Conservation (phyloP, 2,329 filamentous ascomycete genomes). For the Scedosporium apiospermum region DNA sequence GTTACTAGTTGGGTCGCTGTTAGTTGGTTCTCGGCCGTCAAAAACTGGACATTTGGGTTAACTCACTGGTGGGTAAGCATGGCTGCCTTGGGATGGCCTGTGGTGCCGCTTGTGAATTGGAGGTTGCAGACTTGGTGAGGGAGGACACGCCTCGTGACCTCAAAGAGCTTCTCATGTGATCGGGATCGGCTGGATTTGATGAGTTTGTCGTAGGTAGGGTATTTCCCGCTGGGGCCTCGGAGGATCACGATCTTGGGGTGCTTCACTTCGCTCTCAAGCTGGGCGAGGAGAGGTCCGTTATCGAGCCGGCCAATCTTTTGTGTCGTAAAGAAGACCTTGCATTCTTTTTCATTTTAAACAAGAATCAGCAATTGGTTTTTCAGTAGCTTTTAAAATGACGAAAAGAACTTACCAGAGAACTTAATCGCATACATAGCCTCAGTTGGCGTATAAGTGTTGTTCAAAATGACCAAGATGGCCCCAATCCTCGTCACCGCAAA, state of each 20-base stretch:
- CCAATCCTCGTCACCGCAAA: conserved; percentile 61
- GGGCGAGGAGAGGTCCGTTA: conserved; percentile 48
- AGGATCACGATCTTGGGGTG: conserved; percentile 49
- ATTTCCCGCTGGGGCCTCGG: conserved; percentile 42
- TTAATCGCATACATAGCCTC: conserved; percentile 63
- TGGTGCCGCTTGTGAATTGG: conserved; percentile 69
- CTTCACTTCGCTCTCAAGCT: conserved; percentile 36
- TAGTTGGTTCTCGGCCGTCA: background rate
- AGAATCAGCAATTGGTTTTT: background rate
- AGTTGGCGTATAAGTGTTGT: conserved; percentile 70
- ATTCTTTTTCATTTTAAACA: conserved; percentile 38
- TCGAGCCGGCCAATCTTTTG: conserved; percentile 57
- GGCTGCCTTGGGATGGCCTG: conserved; percentile 62
- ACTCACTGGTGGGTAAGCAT: conserved; percentile 63
- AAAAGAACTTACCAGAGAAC: conserved; percentile 48
- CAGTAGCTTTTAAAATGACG: background rate
- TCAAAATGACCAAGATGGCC: conserved; percentile 64
- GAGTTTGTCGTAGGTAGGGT: conserved; percentile 51
- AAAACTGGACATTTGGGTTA: background rate
- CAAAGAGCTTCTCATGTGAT: conserved; percentile 39
- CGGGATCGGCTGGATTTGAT: conserved; percentile 40
- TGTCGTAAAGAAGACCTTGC: conserved; percentile 65
- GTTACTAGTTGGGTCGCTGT: conserved; percentile 29
- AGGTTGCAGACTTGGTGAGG: conserved; percentile 63
- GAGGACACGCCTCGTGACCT: conserved; percentile 44